Conservation (phyloP, 352 stramenopile genomes). For the Pythium insidiosum region DNA sequence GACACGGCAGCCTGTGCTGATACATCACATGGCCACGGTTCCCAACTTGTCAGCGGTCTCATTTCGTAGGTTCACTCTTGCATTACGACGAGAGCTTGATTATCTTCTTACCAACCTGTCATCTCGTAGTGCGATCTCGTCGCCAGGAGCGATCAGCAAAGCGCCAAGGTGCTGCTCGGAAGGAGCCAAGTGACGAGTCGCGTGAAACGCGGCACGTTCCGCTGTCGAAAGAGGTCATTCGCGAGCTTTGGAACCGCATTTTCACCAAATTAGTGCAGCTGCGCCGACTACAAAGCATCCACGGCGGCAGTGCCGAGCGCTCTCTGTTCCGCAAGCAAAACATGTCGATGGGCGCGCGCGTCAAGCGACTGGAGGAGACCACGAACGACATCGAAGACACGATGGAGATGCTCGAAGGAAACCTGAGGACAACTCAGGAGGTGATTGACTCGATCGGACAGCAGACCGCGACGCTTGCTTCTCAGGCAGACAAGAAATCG, state of each 20-base stretch:
- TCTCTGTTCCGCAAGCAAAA: slow-evolving; percentile 49
- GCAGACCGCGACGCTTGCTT: slow-evolving; percentile 22
- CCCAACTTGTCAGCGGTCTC: slow-evolving; percentile 17
- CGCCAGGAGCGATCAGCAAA: slow-evolving; percentile 21
- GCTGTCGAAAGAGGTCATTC: slow-evolving; percentile 28
- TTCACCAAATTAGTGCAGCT: slow-evolving; percentile 49
- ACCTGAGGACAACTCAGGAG: slow-evolving; percentile 24
- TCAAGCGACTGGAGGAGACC: slow-evolving; percentile 52
- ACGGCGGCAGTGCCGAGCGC: slow-evolving; percentile 36
- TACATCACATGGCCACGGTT: slow-evolving; percentile 19
- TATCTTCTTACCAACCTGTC: background rate
- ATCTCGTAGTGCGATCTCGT: slow-evolving; percentile 22
- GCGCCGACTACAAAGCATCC: slow-evolving; percentile 41
- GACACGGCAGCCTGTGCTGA: too few species aligned
- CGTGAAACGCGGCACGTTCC: slow-evolving; percentile 18
- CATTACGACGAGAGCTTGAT: background rate
- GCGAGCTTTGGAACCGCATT: slow-evolving; percentile 33
- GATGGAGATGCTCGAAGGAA: slow-evolving; percentile 34
- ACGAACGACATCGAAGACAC: slow-evolving; percentile 36
- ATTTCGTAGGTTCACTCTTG: slow-evolving; percentile 9
- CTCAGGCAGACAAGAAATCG: slow-evolving; percentile 30
- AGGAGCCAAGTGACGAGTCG: too few species aligned
- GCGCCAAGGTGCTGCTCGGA: too few species aligned
- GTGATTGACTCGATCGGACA: slow-evolving; percentile 30
- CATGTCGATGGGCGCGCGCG: slow-evolving; percentile 51